Evolutionary conservation across 768 basidiomycete genomes (phyloP).

Genomic region (Kwoniella dendrophila): DNA sequence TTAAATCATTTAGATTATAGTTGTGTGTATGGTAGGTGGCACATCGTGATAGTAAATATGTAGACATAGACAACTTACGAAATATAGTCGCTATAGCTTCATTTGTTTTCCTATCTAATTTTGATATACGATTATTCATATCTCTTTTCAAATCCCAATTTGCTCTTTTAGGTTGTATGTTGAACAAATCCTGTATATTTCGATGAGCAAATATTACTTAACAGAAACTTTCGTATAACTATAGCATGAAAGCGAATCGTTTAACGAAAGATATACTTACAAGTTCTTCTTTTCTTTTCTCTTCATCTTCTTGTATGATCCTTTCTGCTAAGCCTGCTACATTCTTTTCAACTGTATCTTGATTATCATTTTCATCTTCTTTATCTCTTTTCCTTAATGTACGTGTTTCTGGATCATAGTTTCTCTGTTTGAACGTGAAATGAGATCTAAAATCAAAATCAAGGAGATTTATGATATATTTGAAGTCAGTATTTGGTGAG

Average conservation of each 20-base stretch:
- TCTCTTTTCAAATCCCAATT: conserved; percentile 78
- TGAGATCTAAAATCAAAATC: conserved; percentile 25
- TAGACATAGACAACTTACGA: conserved; percentile 62
- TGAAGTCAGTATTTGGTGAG: neutral
- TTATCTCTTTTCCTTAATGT: conserved; percentile 38
- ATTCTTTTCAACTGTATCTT: conserved; percentile 80
- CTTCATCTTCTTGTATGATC: conserved; percentile 85
- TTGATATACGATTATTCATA: conserved; percentile 75
- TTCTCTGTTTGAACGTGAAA: conserved; percentile 62
- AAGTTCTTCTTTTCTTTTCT: conserved; percentile 79
- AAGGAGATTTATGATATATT: neutral
- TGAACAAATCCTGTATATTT: conserved; percentile 57
- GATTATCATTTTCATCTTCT: conserved; percentile 69
- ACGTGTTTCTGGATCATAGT: conserved; percentile 82
- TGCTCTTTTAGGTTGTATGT: conserved; percentile 71
- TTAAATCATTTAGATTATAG: neutral
- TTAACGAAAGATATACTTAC: conserved; percentile 59
- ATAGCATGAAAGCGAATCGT: neutral
- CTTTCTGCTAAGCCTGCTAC: conserved; percentile 79
- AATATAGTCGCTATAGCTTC: conserved; percentile 91
- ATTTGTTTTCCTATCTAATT: conserved; percentile 86
- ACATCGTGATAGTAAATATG: neutral
- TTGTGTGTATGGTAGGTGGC: too few relatives aligned
- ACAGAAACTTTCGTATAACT: neutral
- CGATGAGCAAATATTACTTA: neutral